Base-by-base conservation (phyloP, 495 filamentous ascomycete genomes). In the Tuber microsphaerosporum region DNA sequence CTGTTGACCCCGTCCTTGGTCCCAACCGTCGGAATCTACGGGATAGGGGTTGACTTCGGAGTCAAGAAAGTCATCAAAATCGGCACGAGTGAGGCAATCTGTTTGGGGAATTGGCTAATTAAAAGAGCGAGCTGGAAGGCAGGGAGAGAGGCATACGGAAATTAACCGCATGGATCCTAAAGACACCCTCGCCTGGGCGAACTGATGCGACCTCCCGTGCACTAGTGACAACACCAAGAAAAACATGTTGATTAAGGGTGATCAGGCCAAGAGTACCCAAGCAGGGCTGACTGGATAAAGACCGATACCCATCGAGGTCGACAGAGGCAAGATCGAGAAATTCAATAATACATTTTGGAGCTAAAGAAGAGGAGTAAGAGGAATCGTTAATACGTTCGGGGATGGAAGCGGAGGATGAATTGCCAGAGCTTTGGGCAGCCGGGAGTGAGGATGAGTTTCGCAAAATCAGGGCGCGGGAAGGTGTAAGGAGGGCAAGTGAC, bases 201-300 rank as follows among this genome's bases (percentile, higher is more conserved):
- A 97, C 88, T 31, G 88, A 91, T 46, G 95, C 96, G 31, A 94
- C 94, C 70, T 89, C 89, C 12, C 87, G 87, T 51, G 93, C 90
- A 61, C 88, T 87, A 56, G 90, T 96, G 42, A 99, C 90, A n/a
- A 97, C 91, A 78, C 93, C 95, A 31, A 99, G 87, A 81, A 98
- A 99, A 22, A 97, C 89, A 87, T 97, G 94, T 42, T 89, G 87
- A 70, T 89, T 88, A 70, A 97, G 87, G 2, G 94, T 94, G 75
- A 98, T 92, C 51, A 99, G 86, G 1, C 95, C 95, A 73, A 99
- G 87, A 2, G 94, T 97, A 44, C 95, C 95, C 79, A 93, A 89
- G 46, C 93, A 92, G n/a, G 90, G 89, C 31, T 89, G 86, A n/a
- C 88, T 85, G 68, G 90, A 91, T 61, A 97, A 83, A 6, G 90